Evolutionary conservation across 2,329 filamentous ascomycete genomes (phyloP).

Genomic region (Nakataea oryzae): DNA sequence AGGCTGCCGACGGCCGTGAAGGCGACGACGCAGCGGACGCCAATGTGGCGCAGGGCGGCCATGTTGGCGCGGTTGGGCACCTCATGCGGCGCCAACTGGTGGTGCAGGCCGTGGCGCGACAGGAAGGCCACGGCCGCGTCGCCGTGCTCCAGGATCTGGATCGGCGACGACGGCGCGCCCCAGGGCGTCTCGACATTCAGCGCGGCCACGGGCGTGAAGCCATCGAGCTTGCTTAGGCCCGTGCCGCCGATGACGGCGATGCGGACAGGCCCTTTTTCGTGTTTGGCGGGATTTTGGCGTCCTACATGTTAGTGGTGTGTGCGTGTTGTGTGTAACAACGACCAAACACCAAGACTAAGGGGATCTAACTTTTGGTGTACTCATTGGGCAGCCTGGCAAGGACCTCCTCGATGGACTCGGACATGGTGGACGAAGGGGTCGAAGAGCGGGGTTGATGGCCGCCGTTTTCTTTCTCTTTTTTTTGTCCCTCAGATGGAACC

Average conservation of each 20-base stretch:
- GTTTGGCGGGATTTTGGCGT: not conserved
- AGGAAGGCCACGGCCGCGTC: slow-evolving; percentile 83
- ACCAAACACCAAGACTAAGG: not conserved
- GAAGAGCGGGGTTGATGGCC: too few species aligned
- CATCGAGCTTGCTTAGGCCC: slow-evolving; percentile 76
- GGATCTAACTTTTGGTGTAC: slow-evolving; percentile 2
- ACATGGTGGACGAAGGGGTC: not conserved
- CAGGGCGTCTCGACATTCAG: slow-evolving; percentile 76
- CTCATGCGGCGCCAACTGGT: slow-evolving; percentile 87
- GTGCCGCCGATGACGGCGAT: slow-evolving; percentile 93
- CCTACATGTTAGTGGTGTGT: not conserved
- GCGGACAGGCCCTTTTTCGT: slow-evolving; percentile 50
- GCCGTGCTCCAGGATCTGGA: slow-evolving; percentile 81
- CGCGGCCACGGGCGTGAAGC: slow-evolving; percentile 74
- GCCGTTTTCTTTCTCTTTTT: not conserved
- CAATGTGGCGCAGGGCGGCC: slow-evolving; percentile 84
- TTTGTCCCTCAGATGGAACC: not conserved
- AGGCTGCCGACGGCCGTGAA: slow-evolving; percentile 92
- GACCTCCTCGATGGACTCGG: slow-evolving; percentile 1
- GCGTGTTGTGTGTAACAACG: not conserved
- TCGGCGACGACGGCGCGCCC: slow-evolving; percentile 66
- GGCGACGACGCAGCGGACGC: slow-evolving; percentile 83
- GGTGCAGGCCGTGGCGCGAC: slow-evolving; percentile 80
- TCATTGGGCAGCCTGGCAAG: slow-evolving; percentile 3
- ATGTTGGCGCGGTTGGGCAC: slow-evolving; percentile 95